phyloP scores from a whole-genome alignment of 1,139 yeast species.

The Taphrina communis region DNA sequence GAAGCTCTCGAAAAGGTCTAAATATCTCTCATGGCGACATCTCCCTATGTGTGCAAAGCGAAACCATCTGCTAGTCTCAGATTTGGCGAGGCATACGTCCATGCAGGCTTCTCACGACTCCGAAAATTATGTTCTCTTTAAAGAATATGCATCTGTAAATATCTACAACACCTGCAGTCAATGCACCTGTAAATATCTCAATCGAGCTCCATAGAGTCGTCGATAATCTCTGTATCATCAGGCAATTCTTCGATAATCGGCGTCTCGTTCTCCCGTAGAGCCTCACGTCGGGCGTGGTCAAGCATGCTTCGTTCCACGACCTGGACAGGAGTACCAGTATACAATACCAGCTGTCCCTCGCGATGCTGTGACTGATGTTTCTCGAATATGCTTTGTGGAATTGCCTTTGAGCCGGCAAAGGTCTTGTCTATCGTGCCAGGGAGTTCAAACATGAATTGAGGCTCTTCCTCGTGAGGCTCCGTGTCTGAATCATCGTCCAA shows the following conservation, averaged over 20 bases:
- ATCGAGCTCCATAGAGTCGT: conserved; percentile 28
- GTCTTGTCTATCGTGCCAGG: conserved; percentile 33
- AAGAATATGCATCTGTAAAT: conserved; percentile 9
- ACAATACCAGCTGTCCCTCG: conserved; percentile 24
- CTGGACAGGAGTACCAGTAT: conserved; percentile 26
- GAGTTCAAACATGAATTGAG: conserved; percentile 19
- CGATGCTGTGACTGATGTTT: background rate
- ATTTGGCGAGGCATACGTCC: too few species aligned
- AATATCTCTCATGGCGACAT: background rate
- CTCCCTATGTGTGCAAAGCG: background rate
- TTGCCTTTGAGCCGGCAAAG: conserved; percentile 21
- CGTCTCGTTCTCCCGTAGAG: background rate
- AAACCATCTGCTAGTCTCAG: too few species aligned
- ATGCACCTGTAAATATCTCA: background rate
- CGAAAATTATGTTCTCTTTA: too few species aligned
- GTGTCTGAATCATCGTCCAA: conserved; percentile 37
- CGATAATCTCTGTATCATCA: conserved; percentile 2
- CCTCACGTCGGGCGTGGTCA: conserved; percentile 3
- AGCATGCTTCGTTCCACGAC: conserved; percentile 5
- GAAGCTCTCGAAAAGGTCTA: conserved; percentile 48
- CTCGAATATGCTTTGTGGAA: background rate
- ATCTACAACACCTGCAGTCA: background rate
- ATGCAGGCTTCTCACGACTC: too few species aligned
- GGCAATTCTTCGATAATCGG: conserved; percentile 14
- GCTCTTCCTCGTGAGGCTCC: conserved; percentile 24